Conservation (phyloP, 116 monocot genomes). For the Cymodocea nodosa region DNA sequence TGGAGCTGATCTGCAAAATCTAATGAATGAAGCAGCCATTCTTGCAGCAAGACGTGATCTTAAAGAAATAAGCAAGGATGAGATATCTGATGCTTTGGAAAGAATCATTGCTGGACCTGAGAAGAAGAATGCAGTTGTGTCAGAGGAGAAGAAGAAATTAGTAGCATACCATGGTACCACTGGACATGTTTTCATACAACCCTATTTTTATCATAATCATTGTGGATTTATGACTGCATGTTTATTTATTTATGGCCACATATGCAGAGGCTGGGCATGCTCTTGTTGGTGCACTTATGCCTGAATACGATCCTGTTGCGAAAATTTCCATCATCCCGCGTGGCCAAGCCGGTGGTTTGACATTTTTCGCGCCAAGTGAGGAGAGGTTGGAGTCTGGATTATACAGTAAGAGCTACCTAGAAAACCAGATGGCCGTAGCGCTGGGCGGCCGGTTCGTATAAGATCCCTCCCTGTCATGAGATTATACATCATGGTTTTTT, state of each 20-base stretch:
- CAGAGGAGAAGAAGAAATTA: slow-evolving; percentile 92
- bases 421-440: slow-evolving; percentile 99
- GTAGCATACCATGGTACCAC: slow-evolving; percentile 94
- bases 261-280: slow-evolving; percentile 95
- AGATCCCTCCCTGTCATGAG: too few species aligned
- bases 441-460: slow-evolving; percentile 83
- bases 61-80: slow-evolving; percentile 99
- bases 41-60: slow-evolving; percentile 92
- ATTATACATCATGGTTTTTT: too few species aligned
- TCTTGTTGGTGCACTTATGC: slow-evolving; percentile 98
- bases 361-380: slow-evolving; percentile 98
- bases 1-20: slow-evolving; percentile 94
- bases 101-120: slow-evolving; percentile 98
- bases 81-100: slow-evolving; percentile 96
- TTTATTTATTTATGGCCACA: not conserved
- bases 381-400: slow-evolving; percentile 96
- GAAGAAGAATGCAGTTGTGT: slow-evolving; percentile 99
- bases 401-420: slow-evolving; percentile 92
- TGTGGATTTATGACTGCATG: not conserved
- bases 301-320: slow-evolving; percentile 99
- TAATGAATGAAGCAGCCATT: slow-evolving; percentile 99
- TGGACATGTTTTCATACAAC: not conserved
- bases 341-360: slow-evolving; percentile 94
- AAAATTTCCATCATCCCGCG: slow-evolving; percentile 98
- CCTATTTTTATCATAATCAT: not conserved